phyloP scores from a whole-genome alignment of 1,139 yeast species.

The Saccharomyces hybrid region DNA sequence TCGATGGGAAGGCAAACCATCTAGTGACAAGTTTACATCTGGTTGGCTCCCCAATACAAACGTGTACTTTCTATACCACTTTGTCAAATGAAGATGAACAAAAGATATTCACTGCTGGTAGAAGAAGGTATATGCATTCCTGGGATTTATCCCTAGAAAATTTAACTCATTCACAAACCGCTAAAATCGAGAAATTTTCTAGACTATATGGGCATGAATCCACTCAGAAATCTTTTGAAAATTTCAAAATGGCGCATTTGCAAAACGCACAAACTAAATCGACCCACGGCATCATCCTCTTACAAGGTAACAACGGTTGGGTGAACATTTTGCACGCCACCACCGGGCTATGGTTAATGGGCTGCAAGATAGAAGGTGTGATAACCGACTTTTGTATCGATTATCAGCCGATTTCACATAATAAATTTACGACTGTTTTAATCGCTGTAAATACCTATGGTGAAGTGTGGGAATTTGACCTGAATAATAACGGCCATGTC shows the following conservation, averaged over 20 bases:
- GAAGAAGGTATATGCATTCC: conserved; percentile 84
- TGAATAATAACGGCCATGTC: conserved; percentile 43
- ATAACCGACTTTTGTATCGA: conserved; percentile 72
- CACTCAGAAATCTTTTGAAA: conserved; percentile 81
- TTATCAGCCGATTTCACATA: conserved; percentile 22
- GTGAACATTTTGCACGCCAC: conserved; percentile 67
- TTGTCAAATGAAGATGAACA: conserved; percentile 30
- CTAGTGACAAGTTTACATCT: conserved; percentile 77
- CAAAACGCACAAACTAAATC: conserved; percentile 30
- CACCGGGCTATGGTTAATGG: conserved; percentile 83
- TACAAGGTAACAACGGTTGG: conserved; percentile 88
- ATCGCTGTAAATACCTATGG: conserved; percentile 72
- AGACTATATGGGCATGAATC: conserved; percentile 88
- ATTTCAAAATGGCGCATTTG: conserved; percentile 55
- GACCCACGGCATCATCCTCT: conserved; percentile 62
- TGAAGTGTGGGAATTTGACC: conserved; percentile 82
- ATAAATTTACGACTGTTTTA: conserved; percentile 34
- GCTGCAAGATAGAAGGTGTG: conserved; percentile 83
- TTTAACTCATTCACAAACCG: conserved; percentile 38
- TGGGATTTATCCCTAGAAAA: conserved; percentile 59
- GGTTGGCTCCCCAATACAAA: conserved; percentile 70
- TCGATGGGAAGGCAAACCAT: conserved; percentile 83
- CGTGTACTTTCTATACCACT: conserved; percentile 41
- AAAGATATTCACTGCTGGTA: conserved; percentile 75
- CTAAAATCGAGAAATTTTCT: conserved; percentile 65